Conservation (phyloP, 2,329 filamentous ascomycete genomes). For the Aurifilum marmelostoma region DNA sequence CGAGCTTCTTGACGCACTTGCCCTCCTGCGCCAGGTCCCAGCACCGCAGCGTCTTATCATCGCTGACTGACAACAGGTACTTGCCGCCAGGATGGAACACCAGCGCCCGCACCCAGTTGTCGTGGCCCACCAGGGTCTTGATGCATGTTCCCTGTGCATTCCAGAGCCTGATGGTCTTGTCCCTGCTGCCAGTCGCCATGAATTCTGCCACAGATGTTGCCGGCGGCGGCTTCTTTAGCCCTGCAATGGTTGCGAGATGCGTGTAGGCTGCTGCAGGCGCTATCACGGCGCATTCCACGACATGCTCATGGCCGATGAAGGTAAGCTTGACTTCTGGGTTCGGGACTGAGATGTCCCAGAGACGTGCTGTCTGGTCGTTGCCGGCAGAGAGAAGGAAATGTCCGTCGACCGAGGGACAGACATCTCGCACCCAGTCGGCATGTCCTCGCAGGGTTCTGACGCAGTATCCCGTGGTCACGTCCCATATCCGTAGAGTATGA, state of each 20-base stretch:
- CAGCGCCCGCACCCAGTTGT: constrained; percentile 89
- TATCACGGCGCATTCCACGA: constrained; percentile 83
- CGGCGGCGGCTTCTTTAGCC: constrained; percentile 79
- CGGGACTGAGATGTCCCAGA: constrained; percentile 81
- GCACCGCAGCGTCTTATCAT: constrained; percentile 90
- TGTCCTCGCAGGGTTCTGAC: constrained; percentile 88
- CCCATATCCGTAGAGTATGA: constrained; percentile 85
- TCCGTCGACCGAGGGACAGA: constrained; percentile 80
- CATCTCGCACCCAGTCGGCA: constrained; percentile 87
- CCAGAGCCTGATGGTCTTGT: constrained; percentile 91
- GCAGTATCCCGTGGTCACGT: constrained; percentile 90
- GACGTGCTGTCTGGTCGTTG: constrained; percentile 76
- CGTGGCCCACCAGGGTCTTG: constrained; percentile 83
- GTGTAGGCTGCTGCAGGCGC: constrained; percentile 79
- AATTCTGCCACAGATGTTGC: constrained; percentile 79
- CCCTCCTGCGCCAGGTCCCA: constrained; percentile 93
- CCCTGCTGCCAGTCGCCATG: constrained; percentile 84
- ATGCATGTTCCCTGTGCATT: constrained; percentile 82
- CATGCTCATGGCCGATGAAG: constrained; percentile 84
- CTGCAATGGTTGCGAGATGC: constrained; percentile 77
- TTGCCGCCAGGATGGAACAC: constrained; percentile 92
- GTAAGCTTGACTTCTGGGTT: constrained; percentile 74
- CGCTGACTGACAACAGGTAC: constrained; percentile 81
- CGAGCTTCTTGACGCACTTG: constrained; percentile 82
- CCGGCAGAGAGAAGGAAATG: constrained; percentile 81